Conservation (phyloP, 2,329 filamentous ascomycete species). For the Colletotrichum agaves region DNA sequence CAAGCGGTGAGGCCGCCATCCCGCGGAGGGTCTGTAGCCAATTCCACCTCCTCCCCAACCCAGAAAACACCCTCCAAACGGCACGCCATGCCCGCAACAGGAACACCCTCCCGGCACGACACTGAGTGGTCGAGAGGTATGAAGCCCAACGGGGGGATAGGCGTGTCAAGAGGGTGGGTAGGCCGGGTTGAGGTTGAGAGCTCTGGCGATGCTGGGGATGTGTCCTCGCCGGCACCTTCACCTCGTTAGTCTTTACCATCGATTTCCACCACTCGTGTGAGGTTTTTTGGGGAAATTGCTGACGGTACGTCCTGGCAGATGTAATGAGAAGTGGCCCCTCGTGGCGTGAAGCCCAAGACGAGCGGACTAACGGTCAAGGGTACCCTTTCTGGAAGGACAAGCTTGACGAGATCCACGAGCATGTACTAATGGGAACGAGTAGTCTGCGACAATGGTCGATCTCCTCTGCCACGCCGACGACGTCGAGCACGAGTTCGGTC, state of each 20-base stretch:
- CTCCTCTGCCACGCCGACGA: conserved; percentile 53
- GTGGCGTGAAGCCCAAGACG: conserved; percentile 29
- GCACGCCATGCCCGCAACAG: conserved; percentile 20
- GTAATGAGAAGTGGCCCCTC: conserved; percentile 35
- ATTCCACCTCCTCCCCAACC: conserved; percentile 36
- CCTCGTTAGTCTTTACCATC: conserved; percentile 42
- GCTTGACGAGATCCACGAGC: conserved; percentile 50
- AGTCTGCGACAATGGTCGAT: conserved; percentile 54
- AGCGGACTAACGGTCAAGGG: conserved; percentile 41
- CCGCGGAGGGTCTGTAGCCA: conserved; percentile 37
- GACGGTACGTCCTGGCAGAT: conserved; percentile 2
- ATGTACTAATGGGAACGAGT: conserved; percentile 50
- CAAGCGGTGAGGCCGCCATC: conserved; percentile 34
- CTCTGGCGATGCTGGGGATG: conserved; percentile 29
- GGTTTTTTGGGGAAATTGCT: neutral
- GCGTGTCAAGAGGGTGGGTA: conserved; percentile 24
- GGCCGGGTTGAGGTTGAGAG: conserved; percentile 37
- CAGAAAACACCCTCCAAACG: conserved; percentile 30
- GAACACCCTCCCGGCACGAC: conserved; percentile 3
- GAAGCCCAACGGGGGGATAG: neutral
- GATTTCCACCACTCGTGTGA: conserved; percentile 17
- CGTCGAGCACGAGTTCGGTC: conserved; percentile 54
- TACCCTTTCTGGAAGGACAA: conserved; percentile 41
- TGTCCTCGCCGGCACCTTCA: conserved; percentile 38
- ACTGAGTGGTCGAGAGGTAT: conserved; percentile 20